Base-by-base conservation (phyloP, 257 asterid species). In the Cordia subcordata region DNA sequence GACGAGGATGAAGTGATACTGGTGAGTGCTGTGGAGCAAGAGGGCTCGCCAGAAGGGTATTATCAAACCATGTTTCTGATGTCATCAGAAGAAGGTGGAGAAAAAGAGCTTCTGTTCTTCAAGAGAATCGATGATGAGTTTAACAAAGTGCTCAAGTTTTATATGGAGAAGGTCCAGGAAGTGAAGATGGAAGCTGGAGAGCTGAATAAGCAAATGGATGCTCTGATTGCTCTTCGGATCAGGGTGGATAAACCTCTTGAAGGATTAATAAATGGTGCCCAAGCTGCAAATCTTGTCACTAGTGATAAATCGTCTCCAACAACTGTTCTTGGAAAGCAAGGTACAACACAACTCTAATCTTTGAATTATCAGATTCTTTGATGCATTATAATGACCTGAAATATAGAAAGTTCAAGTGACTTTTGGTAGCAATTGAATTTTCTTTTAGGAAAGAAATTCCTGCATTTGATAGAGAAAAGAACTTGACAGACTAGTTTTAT, bases 151-250 rank as follows among this genome's bases (percentile, higher is more conserved):
- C 33, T 78, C 0, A 76, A 50, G 40, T 90, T 90, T 64, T 87
- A 85, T 47, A 65, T 60, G 78, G 75, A 12, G 0, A 85, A 82
- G 49, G 85, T 87, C 11, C 67, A 56, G 16, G 81, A 88, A 22
- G 79, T 67, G 57, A 74, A 72, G 53, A 33, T 18, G 4, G 90
- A 81, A 42, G 96, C 95, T 3, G 85, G 63, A 37, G 75, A 75
- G 70, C 59, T 90, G 66, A 83, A 67, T 47, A 85, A 71, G 18
- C 98, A 90, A 68, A 90, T 90, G 96, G 94, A 90, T 67, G 91
- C 89, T 15, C 85, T 90, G 2, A 83, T 90, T 64, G 98, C 96
- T 60, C 65, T 90, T 64, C 75, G 94, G 68, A 62, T 87, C 23
- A 74, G 13, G 46, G 95, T 90, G 1, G 85, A 83, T 33, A 70